Conservation (phyloP, 2,329 filamentous ascomycete species). For the Phyllosticta citrichinensis region DNA sequence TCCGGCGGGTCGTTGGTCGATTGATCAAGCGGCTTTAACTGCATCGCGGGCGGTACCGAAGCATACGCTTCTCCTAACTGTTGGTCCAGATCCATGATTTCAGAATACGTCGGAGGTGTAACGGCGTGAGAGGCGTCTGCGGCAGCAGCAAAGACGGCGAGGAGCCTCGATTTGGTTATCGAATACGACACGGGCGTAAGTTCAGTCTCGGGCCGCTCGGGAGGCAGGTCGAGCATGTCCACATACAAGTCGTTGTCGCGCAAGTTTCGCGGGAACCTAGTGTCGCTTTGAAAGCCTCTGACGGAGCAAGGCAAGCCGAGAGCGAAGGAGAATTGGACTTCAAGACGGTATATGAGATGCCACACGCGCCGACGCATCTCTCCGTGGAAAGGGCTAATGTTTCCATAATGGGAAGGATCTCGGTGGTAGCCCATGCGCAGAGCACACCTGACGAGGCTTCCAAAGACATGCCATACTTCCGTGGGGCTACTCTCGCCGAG, state of each 20-base stretch:
- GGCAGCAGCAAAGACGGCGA: slow-evolving; percentile 15
- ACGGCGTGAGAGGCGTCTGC: slow-evolving; percentile 30
- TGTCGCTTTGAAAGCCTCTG: slow-evolving; percentile 32
- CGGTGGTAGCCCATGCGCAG: slow-evolving; percentile 37
- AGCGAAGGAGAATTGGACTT: slow-evolving; percentile 38
- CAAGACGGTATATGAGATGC: slow-evolving; percentile 34
- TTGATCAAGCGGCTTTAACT: slow-evolving; percentile 28
- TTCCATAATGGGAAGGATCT: slow-evolving; percentile 34
- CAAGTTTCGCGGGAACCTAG: slow-evolving; percentile 34
- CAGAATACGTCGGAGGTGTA: slow-evolving; percentile 24
- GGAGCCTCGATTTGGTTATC: slow-evolving; percentile 9
- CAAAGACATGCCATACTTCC: slow-evolving; percentile 34
- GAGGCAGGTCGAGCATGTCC: slow-evolving; percentile 25
- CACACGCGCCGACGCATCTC: slow-evolving; percentile 40
- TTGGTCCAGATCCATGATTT: slow-evolving; percentile 29
- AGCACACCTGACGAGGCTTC: slow-evolving; percentile 30
- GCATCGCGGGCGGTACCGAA: slow-evolving; percentile 25
- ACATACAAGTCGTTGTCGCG: slow-evolving; percentile 35
- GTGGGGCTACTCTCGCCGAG: slow-evolving; percentile 19
- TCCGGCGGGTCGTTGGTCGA: slow-evolving; percentile 40
- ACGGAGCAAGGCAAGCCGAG: slow-evolving; percentile 42
- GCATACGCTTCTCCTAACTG: slow-evolving; percentile 25
- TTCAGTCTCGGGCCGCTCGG: slow-evolving; percentile 11
- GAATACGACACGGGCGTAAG: slow-evolving; percentile 9
- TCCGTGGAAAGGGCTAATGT: slow-evolving; percentile 30